phyloP scores from a whole-genome alignment of 129 eudicot species.

The Artemisia tridentata region DNA sequence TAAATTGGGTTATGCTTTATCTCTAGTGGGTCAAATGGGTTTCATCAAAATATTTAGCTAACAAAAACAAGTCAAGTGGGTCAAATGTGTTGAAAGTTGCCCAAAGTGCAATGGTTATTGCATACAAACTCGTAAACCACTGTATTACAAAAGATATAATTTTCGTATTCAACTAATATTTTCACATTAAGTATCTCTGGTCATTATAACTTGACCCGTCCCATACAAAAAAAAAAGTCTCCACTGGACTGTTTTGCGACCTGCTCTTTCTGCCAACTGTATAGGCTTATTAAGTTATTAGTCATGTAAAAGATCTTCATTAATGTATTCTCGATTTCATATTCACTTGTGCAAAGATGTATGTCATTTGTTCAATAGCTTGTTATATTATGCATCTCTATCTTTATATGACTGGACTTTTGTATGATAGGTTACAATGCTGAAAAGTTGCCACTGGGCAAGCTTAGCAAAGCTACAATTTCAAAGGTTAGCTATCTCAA shows the following conservation, averaged over 20 bases:
- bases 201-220: too few relatives aligned
- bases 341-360: neutral
- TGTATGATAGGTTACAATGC: constrained; percentile 81
- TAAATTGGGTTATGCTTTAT: neutral
- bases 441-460: constrained; percentile 92
- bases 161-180: neutral
- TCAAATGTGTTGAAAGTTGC: neutral
- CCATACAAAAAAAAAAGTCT: too few relatives aligned
- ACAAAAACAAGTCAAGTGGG: neutral
- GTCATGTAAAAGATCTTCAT: neutral
- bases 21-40: constrained; percentile 6
- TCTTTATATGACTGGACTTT: neutral
- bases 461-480: constrained; percentile 86
- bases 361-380: neutral
- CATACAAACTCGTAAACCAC: neutral
- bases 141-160: neutral
- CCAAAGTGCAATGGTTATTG: neutral
- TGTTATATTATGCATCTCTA: constrained; percentile 6
- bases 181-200: too few relatives aligned
- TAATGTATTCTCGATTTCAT: neutral
- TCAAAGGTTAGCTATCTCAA: constrained; percentile 54
- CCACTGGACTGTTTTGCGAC: neutral
- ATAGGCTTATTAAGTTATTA: neutral
- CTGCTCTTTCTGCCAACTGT: neutral
- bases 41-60: neutral